These are phyloP conservation scores for Diaporthe humulicola DNA, from an alignment of 2,329 filamentous ascomycete genomes.

Conservation along the genomic window DNA sequence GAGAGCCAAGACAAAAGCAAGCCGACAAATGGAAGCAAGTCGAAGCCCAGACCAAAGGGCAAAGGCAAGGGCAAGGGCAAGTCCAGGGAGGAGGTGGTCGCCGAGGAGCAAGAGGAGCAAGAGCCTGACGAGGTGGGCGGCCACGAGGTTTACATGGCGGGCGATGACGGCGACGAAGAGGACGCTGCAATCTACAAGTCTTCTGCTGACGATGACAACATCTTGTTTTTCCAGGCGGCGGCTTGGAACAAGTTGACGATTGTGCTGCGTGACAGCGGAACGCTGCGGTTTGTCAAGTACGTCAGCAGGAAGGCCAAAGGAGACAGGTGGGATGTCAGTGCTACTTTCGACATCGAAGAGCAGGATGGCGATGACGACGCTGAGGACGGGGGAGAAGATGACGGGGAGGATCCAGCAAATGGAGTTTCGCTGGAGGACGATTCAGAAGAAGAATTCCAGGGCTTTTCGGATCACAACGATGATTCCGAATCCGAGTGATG, in stretches of 20 bases:
- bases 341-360: constrained; percentile 79
- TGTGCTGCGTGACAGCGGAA: constrained; percentile 87
- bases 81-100: constrained; percentile 48
- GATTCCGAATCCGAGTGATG: constrained; percentile 53
- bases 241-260: constrained; percentile 93
- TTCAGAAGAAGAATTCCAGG: constrained; percentile 69
- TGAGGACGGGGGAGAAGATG: constrained; percentile 48
- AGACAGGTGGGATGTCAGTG: constrained; percentile 93
- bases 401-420: constrained; percentile 40
- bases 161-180: constrained; percentile 77
- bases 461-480: constrained; percentile 61
- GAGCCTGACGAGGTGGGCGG: constrained; percentile 74
- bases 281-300: constrained; percentile 96
- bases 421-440: constrained; percentile 53
- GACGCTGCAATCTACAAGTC: constrained; percentile 89
- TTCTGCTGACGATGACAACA: constrained; percentile 80
- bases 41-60: constrained; percentile 50
- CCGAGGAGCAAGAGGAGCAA: constrained; percentile 45
- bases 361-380: constrained; percentile 58
- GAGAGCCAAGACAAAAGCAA: constrained; percentile 49
- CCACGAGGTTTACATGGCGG: constrained; percentile 94
- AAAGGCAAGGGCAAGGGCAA: constrained; percentile 50
- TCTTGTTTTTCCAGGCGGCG: constrained; percentile 73
- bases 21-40: constrained; percentile 47
- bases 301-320: constrained; percentile 85